Evolutionary conservation across 2,329 filamentous ascomycete genomes (phyloP).

Genomic region (Fusarium fujikuroi): DNA sequence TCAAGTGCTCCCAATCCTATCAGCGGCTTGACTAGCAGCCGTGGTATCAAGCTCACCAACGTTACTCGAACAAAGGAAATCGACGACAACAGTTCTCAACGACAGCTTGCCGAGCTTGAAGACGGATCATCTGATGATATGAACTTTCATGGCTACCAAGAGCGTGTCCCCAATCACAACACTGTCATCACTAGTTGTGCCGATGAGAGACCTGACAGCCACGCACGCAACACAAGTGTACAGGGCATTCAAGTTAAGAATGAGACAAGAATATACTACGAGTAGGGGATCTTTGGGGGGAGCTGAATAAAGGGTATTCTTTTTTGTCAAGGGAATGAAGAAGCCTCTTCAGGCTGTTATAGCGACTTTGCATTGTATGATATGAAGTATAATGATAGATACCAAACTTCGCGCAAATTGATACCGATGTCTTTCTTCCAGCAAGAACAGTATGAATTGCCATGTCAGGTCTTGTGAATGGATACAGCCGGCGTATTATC

Average conservation of each 20-base stretch:
- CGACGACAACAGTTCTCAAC: conserved; percentile 29
- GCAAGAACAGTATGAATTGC: background rate
- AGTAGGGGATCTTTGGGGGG: background rate
- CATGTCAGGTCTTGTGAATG: too few relatives aligned
- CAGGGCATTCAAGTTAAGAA: conserved; percentile 34
- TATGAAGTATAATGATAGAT: background rate
- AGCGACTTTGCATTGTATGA: background rate
- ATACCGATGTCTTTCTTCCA: background rate
- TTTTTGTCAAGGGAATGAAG: too few relatives aligned
- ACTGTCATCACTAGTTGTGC: conserved; percentile 9
- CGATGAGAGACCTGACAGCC: background rate
- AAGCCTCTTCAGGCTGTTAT: too few relatives aligned
- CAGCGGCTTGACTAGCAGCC: conserved; percentile 28
- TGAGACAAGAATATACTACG: conserved; percentile 29
- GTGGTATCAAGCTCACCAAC: conserved; percentile 26
- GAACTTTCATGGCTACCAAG: conserved; percentile 15
- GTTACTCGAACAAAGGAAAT: conserved; percentile 23
- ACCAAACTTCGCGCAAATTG: background rate
- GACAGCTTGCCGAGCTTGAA: conserved; percentile 24
- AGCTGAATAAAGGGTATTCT: too few relatives aligned
- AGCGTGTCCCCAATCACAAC: conserved; percentile 13
- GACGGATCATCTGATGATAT: conserved; percentile 28
- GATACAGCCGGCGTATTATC: fast-evolving
- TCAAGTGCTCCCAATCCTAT: conserved; percentile 21
- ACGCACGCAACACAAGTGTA: background rate